phyloP scores from a whole-genome alignment of 495 filamentous ascomycete species.

The Hypoxylon perforatum region DNA sequence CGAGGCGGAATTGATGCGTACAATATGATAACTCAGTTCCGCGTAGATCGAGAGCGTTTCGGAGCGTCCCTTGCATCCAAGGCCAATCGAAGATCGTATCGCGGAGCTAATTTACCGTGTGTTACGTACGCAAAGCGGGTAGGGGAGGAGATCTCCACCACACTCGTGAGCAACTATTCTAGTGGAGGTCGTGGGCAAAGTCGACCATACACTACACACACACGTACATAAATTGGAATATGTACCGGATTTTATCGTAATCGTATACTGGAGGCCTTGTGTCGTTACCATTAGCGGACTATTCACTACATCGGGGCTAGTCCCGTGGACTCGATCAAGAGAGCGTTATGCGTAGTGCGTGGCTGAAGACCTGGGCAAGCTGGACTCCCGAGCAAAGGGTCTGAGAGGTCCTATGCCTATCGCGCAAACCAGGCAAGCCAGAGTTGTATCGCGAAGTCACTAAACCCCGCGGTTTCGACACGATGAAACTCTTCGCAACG shows the following conservation, averaged over 20 bases:
- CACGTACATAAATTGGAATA: background rate
- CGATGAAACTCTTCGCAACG: constrained; percentile 35
- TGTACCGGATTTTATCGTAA: background rate
- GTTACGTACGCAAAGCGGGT: constrained; percentile 24
- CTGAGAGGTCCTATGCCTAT: background rate
- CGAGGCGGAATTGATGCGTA: background rate
- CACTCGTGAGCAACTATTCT: constrained; percentile 9
- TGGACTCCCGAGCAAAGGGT: constrained; percentile 1
- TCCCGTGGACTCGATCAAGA: constrained; percentile 15
- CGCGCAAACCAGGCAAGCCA: background rate
- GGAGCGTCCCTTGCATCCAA: constrained; percentile 35
- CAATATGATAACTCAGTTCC: constrained; percentile 22
- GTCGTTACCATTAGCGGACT: constrained; percentile 29
- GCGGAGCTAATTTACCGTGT: constrained; percentile 25
- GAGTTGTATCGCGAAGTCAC: constrained; percentile 29
- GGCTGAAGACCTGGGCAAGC: constrained; percentile 10
- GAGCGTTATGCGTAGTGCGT: background rate
- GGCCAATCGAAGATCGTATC: constrained; percentile 18
- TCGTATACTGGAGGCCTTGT: background rate
- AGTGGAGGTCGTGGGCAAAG: no score
- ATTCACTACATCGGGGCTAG: constrained; percentile 41
- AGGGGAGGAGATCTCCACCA: constrained; percentile 6
- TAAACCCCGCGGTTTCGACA: constrained; percentile 27
- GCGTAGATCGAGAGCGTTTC: constrained; percentile 46
- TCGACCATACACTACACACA: background rate